Evolutionary conservation across 2,329 filamentous ascomycete genomes (phyloP), one percentile per base, ranked within the genome.

Genomic region (Neonectria hederae): DNA sequence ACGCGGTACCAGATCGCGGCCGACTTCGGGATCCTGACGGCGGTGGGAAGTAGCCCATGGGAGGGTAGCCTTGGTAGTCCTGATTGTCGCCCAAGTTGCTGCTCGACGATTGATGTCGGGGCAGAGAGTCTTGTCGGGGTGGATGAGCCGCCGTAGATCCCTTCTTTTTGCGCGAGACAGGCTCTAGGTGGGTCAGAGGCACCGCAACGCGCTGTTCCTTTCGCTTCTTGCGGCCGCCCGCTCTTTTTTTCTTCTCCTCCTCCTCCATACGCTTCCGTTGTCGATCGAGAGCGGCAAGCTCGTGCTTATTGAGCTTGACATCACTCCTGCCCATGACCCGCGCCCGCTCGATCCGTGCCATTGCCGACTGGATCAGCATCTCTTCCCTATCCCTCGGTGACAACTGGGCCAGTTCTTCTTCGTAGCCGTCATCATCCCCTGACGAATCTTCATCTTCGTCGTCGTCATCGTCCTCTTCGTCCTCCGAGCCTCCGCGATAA

Each of bases 291-390:
- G 93, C 94, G 66, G 90, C 91, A 71, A 97, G 83, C 78, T 97
- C 94, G 58, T 91, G 89, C 73, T 90, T 87, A 71, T 87, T 93
- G 67, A 98, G 85, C 76, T 90, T 91, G 60, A 97, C 92, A 62
- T 97, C 92, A 48, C 86, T 83, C 77, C 90, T 91, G 67, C 94
- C 94, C 74, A 89, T 89, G 67, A 88, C 87, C 76, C 92, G 89
- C 17, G 94, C 93, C 69, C 89, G 87, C 68, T 90, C 88, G 75
- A 97, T 97, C 69, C 93, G 90, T 72, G 90, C 89, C 78, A 97
- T 81, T 43, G 94, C 94, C 68, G 88, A 88, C 69, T 94, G 90
- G 68, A 96, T 88, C 71, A 97, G 79, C 67, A 86, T 85, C 70
- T 95, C 91, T 76, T 97, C 93, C 71, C 87, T 87, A 62, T 92